Evolutionary conservation across 2,329 filamentous ascomycete genomes (phyloP), one percentile per base, ranked within the genome.

Genomic region (Ramularia collo-cygni): DNA sequence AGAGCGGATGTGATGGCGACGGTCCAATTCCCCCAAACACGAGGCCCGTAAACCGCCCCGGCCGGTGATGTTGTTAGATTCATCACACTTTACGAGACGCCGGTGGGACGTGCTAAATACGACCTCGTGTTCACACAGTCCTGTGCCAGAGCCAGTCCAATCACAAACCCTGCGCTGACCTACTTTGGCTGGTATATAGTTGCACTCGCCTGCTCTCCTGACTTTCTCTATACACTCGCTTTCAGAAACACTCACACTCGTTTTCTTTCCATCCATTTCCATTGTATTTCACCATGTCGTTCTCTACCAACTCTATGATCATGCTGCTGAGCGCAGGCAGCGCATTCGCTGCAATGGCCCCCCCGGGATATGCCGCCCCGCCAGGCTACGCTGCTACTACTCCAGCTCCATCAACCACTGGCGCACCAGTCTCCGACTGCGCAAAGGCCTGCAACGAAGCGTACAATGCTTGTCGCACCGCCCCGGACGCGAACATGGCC

Each of bases 401-500:
- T n/a, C 29, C 29, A 9, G 29, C 29, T 9, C 17, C 29, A 15
- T 31, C 15, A 14, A 31, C 29, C 13, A 31, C 29, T 16, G 12
- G 29, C 29, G 29, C 29, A 15, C 29, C 29, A 10, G 29, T 16
- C 10, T 31, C 29, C 17, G 29, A 31, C 29, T 31, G 29, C n/a
- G 29, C 29, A 14, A 15, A 31, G 29, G 29, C 15, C 12, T 31
- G 29, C 29, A 16, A 15, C 14, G 17, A 31, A 10, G 14, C 15
- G 29, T 35, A 35, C 24, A 16, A 32, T 19, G 29, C 19, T 4
- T 40, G 37, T 16, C 37, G 34, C 19, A 14, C 10, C 31, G 38
- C 19, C 15, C 38, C 38, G 19, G 31, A 40, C 21, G 38, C 38
- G 30, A 40, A 40, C n/a, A 19, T 28, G 38, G 34, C 38, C 10